phyloP scores from a whole-genome alignment of 805 yeast genomes.

The Candida boleticola region DNA sequence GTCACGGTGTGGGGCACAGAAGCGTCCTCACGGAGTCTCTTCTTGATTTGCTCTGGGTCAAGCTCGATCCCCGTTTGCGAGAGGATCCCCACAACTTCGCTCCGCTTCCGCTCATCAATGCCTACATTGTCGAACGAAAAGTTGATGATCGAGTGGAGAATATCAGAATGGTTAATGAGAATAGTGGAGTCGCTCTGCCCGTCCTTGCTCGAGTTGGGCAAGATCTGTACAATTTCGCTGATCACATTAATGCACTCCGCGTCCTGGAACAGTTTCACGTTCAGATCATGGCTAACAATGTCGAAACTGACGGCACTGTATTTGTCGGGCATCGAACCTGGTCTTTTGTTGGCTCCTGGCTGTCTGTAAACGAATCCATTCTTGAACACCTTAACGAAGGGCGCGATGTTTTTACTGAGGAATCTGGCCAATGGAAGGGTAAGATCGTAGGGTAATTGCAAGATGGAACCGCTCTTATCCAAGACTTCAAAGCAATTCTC shows the following conservation, averaged over 20 bases:
- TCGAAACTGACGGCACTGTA: constrained; percentile 88
- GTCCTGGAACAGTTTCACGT: constrained; percentile 57
- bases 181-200: constrained; percentile 23
- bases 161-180: constrained; percentile 76
- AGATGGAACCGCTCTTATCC: constrained; percentile 82
- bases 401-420: constrained; percentile 58
- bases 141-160: constrained; percentile 59
- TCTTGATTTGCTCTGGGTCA: constrained; percentile 56
- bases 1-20: constrained; percentile 78
- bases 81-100: constrained; percentile 66
- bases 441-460: constrained; percentile 86
- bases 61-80: constrained; percentile 75
- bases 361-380: constrained; percentile 76
- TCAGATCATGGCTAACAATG: constrained; percentile 52
- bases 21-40: constrained; percentile 47
- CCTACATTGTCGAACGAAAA: constrained; percentile 81
- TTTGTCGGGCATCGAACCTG: constrained; percentile 66
- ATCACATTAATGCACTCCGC: constrained; percentile 86
- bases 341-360: constrained; percentile 42
- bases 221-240: constrained; percentile 53
- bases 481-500: constrained; percentile 75
- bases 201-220: not conserved
- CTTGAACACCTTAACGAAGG: constrained; percentile 62
- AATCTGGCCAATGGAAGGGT: constrained; percentile 87
- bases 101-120: constrained; percentile 57